Base-by-base conservation (phyloP, 768 basidiomycete species). In the Heimioporus sp. region DNA sequence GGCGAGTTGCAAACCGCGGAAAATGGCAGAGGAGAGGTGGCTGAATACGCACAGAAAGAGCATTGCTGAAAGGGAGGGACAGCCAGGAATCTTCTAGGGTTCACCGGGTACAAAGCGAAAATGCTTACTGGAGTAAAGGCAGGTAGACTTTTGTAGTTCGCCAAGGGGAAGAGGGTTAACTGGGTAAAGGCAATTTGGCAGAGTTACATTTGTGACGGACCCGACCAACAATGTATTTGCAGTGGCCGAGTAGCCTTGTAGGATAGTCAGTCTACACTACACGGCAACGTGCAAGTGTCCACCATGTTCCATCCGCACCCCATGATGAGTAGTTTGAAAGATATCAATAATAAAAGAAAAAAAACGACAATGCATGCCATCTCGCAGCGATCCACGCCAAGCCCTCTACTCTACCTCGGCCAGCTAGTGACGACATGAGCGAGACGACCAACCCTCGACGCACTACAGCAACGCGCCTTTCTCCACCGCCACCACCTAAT, bases 61-160 rank as follows among this genome's bases (percentile, higher is more conserved):
- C 52, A 95, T 61, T 53, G 87, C 86, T 3, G 93, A 89, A 37
- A 98, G 76, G 34, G 96, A 73, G 58, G 85, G 92, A 80, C 3
- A 96, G 76, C 86, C 91, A 92, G 0, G 93, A 94, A 69, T 98
- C 93, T 52, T 81, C 73, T 55, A 94, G 74, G 1, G 89, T 90
- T 91, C 94, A 98, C 67, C 98, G 94, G 67, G 67, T 87, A 93
- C 63, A 97, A 80, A 9, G 82, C 75, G 58, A 97, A 91, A 55
- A 88, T 80, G 55, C 83, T 69, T 52, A 92, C 72, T 10, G 95
- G 95, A 45, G 81, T 73, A 57, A 83, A 74, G 21, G 77, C 70
- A 41, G n/a, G n/a, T n/a, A n/a, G n/a, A n/a, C n/a, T n/a, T n/a
- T n/a, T n/a, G n/a, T n/a, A n/a, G n/a, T n/a, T n/a, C n/a, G n/a